A percentile compares a stretch with the other conserved stretches of the same genome.
phyloP scores from a whole-genome alignment of 2,329 filamentous ascomycete genomes.

The Rhynchosporium graminicola region DNA sequence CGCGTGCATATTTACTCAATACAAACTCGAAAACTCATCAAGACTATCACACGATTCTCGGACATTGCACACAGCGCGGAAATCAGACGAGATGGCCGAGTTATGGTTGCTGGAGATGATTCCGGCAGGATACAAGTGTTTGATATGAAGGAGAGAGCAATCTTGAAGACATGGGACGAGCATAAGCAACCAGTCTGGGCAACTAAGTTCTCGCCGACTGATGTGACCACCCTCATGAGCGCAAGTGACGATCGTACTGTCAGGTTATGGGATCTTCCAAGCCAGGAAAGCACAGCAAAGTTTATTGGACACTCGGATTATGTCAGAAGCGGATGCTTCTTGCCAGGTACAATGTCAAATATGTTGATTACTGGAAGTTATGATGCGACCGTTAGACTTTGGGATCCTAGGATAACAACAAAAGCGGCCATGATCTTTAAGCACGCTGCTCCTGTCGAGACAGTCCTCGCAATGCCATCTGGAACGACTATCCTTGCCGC shows the following conservation, averaged over 20 bases:
- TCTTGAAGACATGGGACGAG: conserved; percentile 91
- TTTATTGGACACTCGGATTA: conserved; percentile 92
- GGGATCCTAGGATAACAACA: conserved; percentile 79
- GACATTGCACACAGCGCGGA: conserved; percentile 89
- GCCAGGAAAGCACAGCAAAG: conserved; percentile 70
- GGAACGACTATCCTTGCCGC: conserved; percentile 85
- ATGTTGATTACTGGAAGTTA: conserved; percentile 90
- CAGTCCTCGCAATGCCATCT: conserved; percentile 82
- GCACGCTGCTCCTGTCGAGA: conserved; percentile 85
- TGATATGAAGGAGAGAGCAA: conserved; percentile 84
- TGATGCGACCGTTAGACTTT: conserved; percentile 88
- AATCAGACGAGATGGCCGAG: conserved; percentile 82
- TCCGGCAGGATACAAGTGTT: conserved; percentile 93
- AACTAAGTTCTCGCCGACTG: conserved; percentile 86
- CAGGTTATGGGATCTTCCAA: conserved; percentile 89
- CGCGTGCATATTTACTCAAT: conserved; percentile 93
- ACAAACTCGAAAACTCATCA: conserved; percentile 85
- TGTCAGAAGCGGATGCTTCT: conserved; percentile 82
- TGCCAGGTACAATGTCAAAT: conserved; percentile 69
- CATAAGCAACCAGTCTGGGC: conserved; percentile 95
- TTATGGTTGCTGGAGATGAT: conserved; percentile 90
- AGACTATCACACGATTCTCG: conserved; percentile 92
- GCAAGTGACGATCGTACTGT: conserved; percentile 92
- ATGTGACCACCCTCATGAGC: conserved; percentile 83
- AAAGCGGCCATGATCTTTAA: conserved; percentile 88